Base-by-base conservation (phyloP, 441 rosid species). In the Euphorbia schlechtendalii region DNA sequence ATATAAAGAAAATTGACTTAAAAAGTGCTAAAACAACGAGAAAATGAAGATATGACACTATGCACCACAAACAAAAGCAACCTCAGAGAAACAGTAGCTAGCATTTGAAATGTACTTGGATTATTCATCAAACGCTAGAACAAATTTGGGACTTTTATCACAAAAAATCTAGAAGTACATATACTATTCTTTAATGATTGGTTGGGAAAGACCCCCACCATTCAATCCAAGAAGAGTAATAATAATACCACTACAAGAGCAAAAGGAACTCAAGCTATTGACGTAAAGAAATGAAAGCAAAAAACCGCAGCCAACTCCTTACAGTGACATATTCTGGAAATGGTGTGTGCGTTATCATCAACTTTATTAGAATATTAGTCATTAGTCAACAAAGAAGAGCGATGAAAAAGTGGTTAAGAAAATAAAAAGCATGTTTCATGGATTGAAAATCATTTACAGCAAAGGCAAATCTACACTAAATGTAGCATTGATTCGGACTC, bases 1-100 rank as follows among this genome's bases (percentile, higher is more conserved):
- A 76, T 71, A 36, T 49, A 60, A 38, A 49, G 18, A 69, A 46
- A 70, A 67, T 30, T 56, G 59, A 56, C 53, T 60, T 11, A 49
- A 64, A 15, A 51, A 59, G 45, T 34, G 5, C 58, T 15, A 28
- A 38, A 51, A 2, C 21, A 52, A 20, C 59, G 48, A 63, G 27
- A 28, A 56, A 64, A 61, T 69, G 18, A 62, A 57, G 43, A 68
- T 21, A 36, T 13, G 24, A 52, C 2, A 43, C 22, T 54, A 15
- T 52, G 69, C 65, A 63, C 45, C 41, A 34, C 38, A 32, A 48
- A 49, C 45, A 40, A 64, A 11, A 41, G 56, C 48, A 49, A 51
- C 49, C 65, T 59, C 8, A 70, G 24, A 54, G 21, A 40, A 12
- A 13, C 20, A 56, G 18, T 17, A 32, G 63, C 62, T 20, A 40